Base-by-base conservation (phyloP, 805 yeast species). In the Wickerhamomyces bisporus region DNA sequence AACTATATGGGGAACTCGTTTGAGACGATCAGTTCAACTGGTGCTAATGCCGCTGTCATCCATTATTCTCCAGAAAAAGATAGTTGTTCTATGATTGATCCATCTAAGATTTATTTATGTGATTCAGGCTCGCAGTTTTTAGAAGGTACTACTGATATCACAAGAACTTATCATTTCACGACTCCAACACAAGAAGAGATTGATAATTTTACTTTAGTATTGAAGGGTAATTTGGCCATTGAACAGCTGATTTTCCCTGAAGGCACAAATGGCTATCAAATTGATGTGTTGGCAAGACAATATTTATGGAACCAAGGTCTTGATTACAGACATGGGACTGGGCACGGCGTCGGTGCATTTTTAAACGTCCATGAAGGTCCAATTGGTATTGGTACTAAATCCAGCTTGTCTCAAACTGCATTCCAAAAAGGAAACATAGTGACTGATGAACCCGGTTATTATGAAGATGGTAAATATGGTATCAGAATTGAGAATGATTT, bases 91-190 rank as follows among this genome's bases (percentile, higher is more conserved):
- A 58, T 71, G 40, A 76, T 93, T 41, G 81, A 84, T 52, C 79
- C 82, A 8, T 60, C 72, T 16, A 74, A 81, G 40, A 73, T 88
- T 2, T 88, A 82, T 49, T 66, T 93, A 44, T 68, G 86, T 42
- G 98, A 93, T 59, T 77, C 95, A 2, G 98, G 98, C 4, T 86
- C 93, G 1, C 98, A 93, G 52, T 91, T 76, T 55, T 58, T 82
- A 17, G 96, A 89, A 53, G 98, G 98, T 10, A 93, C 98, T 0
- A 93, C 98, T 0, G 98, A 93, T 57, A 86, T 91, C 20, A 93
- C 98, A 1, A 73, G 98, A 50, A 87, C 97, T 0, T 61, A 79
- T 35, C 91, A 86, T 57, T 82, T 87, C 55, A 54, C 62, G 1
- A 58, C 61, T 2, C 86, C 91, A 13, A 52, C 73, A 0, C 50